phyloP scores from a whole-genome alignment of 116 monocot species.

The Dioscorea cayenensis region DNA sequence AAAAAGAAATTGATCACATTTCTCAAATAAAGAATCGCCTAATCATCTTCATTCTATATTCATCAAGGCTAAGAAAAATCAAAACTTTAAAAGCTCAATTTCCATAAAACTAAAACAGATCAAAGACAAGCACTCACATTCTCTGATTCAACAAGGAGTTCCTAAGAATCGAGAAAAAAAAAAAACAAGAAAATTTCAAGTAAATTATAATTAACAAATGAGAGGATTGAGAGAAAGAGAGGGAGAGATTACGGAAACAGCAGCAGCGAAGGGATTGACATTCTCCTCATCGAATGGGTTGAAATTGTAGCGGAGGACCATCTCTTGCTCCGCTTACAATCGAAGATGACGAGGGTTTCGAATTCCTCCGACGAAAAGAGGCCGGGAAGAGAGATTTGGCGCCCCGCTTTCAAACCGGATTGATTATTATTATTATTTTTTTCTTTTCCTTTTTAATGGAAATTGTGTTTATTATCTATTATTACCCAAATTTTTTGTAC shows the following conservation, averaged over 20 bases:
- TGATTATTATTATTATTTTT: no score
- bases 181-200: background rate
- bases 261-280: conserved; percentile 60
- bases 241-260: background rate
- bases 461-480: no score
- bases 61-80: background rate
- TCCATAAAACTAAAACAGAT: background rate
- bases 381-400: background rate
- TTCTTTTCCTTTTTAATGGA: no score
- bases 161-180: conserved; percentile 4
- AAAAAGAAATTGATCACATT: no score
- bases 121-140: background rate
- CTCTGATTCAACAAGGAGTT: background rate
- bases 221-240: background rate
- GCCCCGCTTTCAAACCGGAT: no score
- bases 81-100: background rate
- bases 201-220: no score
- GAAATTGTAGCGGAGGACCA: conserved; percentile 35
- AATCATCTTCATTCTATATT: no score
- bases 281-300: conserved; percentile 62
- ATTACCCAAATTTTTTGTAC: no score
- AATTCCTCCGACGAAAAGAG: background rate
- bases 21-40: no score
- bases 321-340: background rate
- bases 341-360: background rate